Evolutionary conservation across 164 flowering plant species (phyloP).

Genomic region (Hamamelis virginiana): DNA sequence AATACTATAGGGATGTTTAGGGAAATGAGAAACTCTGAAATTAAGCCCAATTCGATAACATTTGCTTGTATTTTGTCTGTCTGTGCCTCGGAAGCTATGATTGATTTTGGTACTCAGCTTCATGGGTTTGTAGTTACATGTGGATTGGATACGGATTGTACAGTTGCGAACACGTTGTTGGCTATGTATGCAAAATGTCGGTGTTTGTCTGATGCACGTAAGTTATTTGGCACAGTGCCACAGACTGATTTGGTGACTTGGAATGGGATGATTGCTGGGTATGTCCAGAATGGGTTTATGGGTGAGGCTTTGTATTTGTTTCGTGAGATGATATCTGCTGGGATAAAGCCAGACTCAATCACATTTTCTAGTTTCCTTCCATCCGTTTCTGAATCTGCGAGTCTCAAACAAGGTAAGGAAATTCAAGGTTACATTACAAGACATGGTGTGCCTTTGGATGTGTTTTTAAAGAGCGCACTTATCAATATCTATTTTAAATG

Average conservation of each 20-base stretch:
- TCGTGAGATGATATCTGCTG: slow-evolving; percentile 48
- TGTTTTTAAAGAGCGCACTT: slow-evolving; percentile 70
- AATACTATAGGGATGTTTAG: slow-evolving; percentile 41
- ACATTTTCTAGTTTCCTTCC: slow-evolving; percentile 82
- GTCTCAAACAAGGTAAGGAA: slow-evolving; percentile 54
- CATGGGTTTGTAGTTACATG: slow-evolving; percentile 50
- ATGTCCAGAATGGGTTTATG: slow-evolving; percentile 53
- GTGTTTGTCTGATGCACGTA: slow-evolving; percentile 47
- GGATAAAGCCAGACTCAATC: slow-evolving; percentile 61
- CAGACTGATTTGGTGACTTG: slow-evolving; percentile 54
- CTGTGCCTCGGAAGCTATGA: slow-evolving; percentile 44
- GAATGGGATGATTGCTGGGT: slow-evolving; percentile 83
- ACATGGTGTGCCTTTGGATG: slow-evolving; percentile 51
- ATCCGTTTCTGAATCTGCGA: slow-evolving; percentile 37
- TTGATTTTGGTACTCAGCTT: slow-evolving; percentile 50
- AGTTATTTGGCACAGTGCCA: slow-evolving; percentile 48
- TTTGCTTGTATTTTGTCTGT: slow-evolving; percentile 55
- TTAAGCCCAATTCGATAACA: slow-evolving; percentile 55
- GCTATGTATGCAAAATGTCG: slow-evolving; percentile 72
- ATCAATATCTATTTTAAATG: slow-evolving; percentile 78
- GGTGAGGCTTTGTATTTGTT: slow-evolving; percentile 54
- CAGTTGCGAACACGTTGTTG: slow-evolving; percentile 64
- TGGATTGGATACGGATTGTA: slow-evolving; percentile 57
- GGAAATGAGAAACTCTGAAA: slow-evolving; percentile 47
- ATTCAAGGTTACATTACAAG: slow-evolving; percentile 66